Evolutionary conservation across 495 filamentous ascomycete species (phyloP).

Genomic region (Neurospora africana): DNA sequence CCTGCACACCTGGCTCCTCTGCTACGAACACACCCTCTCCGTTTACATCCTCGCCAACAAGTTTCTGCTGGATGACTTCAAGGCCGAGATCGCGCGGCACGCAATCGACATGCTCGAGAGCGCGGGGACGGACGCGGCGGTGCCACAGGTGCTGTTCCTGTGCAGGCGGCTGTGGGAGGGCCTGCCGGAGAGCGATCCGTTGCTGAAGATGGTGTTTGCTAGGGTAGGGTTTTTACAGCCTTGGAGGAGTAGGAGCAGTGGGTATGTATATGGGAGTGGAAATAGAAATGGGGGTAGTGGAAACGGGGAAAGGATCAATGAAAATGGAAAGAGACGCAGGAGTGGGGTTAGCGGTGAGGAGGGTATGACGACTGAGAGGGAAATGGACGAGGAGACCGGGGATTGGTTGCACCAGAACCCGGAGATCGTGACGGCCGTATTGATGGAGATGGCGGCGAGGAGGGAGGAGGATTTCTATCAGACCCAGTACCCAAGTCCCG

Average conservation of each 20-base stretch:
- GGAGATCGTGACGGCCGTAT: conserved; percentile 28
- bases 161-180: conserved; percentile 32
- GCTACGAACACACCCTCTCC: conserved; percentile 33
- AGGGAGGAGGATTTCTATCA: conserved; percentile 25
- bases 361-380: background rate
- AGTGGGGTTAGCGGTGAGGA: background rate
- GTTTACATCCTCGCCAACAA: conserved; percentile 38
- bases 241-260: conserved; percentile 11
- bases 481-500: background rate
- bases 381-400: background rate
- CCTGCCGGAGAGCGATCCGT: conserved; percentile 24
- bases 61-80: conserved; percentile 35
- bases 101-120: conserved; percentile 38
- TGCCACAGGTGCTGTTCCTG: conserved; percentile 24
- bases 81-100: conserved; percentile 24
- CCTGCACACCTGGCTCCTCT: conserved; percentile 34
- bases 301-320: background rate
- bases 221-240: conserved; percentile 35
- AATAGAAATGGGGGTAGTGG: background rate
- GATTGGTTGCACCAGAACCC: conserved; percentile 28
- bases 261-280: background rate
- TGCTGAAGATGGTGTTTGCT: conserved; percentile 36
- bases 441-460: conserved; percentile 32
- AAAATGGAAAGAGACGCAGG: background rate
- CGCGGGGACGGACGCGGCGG: conserved; percentile 31